Evolutionary conservation across 106 monocot genomes (phyloP), one percentile per base, ranked within the genome.

Genomic region (Cymbidium sinense): DNA sequence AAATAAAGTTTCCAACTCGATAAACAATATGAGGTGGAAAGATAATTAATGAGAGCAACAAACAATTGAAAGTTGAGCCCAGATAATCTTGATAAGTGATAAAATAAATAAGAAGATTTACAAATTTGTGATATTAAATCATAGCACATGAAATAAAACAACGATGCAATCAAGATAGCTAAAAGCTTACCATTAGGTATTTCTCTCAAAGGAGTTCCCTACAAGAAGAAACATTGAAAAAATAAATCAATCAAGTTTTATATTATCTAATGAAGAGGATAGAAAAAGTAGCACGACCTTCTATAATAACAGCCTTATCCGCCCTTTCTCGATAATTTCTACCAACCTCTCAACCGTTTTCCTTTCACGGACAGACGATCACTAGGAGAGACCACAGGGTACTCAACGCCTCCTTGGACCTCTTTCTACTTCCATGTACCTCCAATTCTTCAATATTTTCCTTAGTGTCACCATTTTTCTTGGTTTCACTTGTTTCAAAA

Each of bases 271-370:
- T 17, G 70, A 47, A 6, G 23, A 75, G 44, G 12, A 13, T 25
- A 51, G 2, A 74, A 64, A 44, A 31, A 33, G 5, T 3, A 37
- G 27, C 25, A 43, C 29, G 3, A 80, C 80, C 80, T 80, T 80
- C 64, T 54, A 80, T 75, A 21, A 80, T 55, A 64, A 80, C 43
- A 30, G 64, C 70, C 75, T 47, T 89, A 50, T 76, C 31, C 77
- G 86, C 77, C 76, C 89, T 85, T 91, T 93, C 34, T 96, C 93
- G 79, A 96, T 89, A 50, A 88, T 85, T 83, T 93, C 96, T 44
- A 96, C 96, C 75, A 93, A 78, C 77, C 96, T 89, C 81, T 96
- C 89, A 50, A 96, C 96, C 28, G 88, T 88, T 82, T 91, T 93
- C 73, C 96, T 96, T 83, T 96, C 96, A 70, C 96, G 88, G 44